phyloP scores from a whole-genome alignment of 352 stramenopile genomes.

The Phytophthora lateralis region DNA sequence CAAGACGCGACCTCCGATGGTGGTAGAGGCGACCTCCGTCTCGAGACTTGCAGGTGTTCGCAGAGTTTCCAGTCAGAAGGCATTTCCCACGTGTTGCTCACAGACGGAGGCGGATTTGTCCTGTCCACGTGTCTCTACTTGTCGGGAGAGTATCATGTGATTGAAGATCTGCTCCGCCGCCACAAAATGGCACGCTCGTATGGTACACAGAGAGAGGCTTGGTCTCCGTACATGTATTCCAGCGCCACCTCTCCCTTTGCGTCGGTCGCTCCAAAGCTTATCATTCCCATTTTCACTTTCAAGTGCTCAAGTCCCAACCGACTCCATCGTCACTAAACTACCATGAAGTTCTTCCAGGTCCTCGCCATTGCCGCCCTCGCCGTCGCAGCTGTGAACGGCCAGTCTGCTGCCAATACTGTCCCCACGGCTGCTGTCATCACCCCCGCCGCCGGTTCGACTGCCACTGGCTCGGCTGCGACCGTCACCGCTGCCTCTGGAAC shows the following conservation, averaged over 20 bases:
- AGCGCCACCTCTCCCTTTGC: conserved; percentile 5
- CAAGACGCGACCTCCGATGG: too few species aligned
- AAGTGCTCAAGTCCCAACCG: conserved; percentile 29
- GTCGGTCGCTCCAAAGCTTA: not conserved
- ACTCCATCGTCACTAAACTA: conserved; percentile 15
- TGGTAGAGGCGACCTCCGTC: too few species aligned
- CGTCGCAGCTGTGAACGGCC: conserved; percentile 29
- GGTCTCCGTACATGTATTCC: not conserved
- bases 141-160: conserved; percentile 4
- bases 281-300: conserved; percentile 27
- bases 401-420: conserved; percentile 20
- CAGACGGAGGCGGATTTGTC: conserved; percentile 11
- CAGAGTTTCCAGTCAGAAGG: not conserved
- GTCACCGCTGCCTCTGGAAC: conserved; percentile 16
- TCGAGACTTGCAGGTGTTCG: not conserved
- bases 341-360: conserved; percentile 42
- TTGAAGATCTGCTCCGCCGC: conserved; percentile 21
- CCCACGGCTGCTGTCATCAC: not conserved
- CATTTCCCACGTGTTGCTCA: conserved; percentile 17
- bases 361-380: conserved; percentile 35
- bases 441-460: conserved; percentile 9
- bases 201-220: conserved; percentile 20
- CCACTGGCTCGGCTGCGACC: not conserved
- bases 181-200: conserved; percentile 23
- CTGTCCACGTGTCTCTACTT: conserved; percentile 22